Conservation (phyloP, 768 basidiomycete genomes). For the Podaxis pistillaris region DNA sequence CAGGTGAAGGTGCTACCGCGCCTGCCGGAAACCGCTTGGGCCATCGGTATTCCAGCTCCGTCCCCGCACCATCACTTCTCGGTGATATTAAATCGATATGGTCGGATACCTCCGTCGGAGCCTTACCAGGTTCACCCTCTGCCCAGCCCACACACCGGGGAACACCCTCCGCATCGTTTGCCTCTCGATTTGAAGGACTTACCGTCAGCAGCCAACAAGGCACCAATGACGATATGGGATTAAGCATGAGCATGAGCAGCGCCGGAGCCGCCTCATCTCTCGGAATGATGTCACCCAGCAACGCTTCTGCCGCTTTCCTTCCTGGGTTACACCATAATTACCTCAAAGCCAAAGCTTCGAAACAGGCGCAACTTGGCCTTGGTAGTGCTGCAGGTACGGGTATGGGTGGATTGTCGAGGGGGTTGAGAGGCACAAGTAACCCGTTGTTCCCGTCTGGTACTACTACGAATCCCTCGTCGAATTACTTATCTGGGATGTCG, state of each 20-base stretch:
- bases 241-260: slow-evolving; percentile 38
- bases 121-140: slow-evolving; percentile 33
- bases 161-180: slow-evolving; percentile 54
- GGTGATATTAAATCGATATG: slow-evolving; percentile 81
- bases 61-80: slow-evolving; percentile 73
- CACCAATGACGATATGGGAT: slow-evolving; percentile 28
- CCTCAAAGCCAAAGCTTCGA: slow-evolving; percentile 46
- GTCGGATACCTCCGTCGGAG: slow-evolving; percentile 48
- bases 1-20: neutral
- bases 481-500: slow-evolving; percentile 26
- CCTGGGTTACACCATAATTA: slow-evolving; percentile 71
- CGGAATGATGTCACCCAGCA: slow-evolving; percentile 60
- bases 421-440: slow-evolving; percentile 31
- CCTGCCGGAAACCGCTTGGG: slow-evolving; percentile 28
- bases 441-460: slow-evolving; percentile 22
- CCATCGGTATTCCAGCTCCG: slow-evolving; percentile 81
- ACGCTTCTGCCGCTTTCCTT: slow-evolving; percentile 81
- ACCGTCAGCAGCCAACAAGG: slow-evolving; percentile 17
- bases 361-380: slow-evolving; percentile 28
- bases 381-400: slow-evolving; percentile 17
- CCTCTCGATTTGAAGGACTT: slow-evolving; percentile 36
- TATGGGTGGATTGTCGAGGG: slow-evolving; percentile 29
- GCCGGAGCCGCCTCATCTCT: slow-evolving; percentile 23
- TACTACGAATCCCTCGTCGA: slow-evolving; percentile 23
- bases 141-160: slow-evolving; percentile 32